Percentiles rank a stretch among this genome's conserved stretches.
Evolutionary conservation across 192 early-diverging fungal species (phyloP).

Genomic region (Coemansia sp.): DNA sequence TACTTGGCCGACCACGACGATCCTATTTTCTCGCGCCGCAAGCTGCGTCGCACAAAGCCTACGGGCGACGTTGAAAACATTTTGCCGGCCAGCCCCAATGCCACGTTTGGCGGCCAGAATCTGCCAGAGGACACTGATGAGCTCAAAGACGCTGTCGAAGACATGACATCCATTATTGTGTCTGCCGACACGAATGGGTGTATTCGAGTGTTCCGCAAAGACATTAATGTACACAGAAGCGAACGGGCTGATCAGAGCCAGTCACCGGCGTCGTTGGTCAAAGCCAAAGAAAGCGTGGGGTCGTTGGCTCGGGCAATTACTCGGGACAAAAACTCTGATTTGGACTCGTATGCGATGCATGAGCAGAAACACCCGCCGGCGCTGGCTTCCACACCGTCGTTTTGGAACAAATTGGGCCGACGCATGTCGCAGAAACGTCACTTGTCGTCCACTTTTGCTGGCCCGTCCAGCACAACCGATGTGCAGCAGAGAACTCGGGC

Average conservation of each 20-base stretch:
- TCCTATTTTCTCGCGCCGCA: constrained; percentile 55
- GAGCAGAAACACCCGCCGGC: constrained; percentile 2
- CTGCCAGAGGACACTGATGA: not conserved
- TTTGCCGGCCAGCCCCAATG: constrained; percentile 13
- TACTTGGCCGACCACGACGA: constrained; percentile 55
- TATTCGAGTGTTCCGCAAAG: constrained; percentile 67
- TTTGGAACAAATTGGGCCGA: constrained; percentile 38
- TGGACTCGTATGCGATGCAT: not conserved
- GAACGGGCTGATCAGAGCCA: not conserved
- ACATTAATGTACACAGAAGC: constrained; percentile 42
- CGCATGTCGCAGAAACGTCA: constrained; percentile 26
- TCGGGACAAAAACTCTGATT: constrained; percentile 1
- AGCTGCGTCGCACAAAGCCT: constrained; percentile 23
- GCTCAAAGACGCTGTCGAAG: constrained; percentile 24
- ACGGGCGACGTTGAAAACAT: constrained; percentile 42
- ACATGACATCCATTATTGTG: constrained; percentile 58
- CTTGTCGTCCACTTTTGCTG: constrained; percentile 15
- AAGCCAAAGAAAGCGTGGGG: constrained; percentile 10
- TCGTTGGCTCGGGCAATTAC: constrained; percentile 17
- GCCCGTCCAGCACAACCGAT: not conserved
- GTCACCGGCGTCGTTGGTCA: constrained; percentile 19
- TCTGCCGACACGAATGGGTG: constrained; percentile 60
- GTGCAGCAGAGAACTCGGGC: constrained; percentile 5
- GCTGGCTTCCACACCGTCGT: constrained; percentile 19
- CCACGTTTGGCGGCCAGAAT: constrained; percentile 14